These are phyloP conservation scores for Fagopyrum tataricum DNA, from an alignment of 148 eudicot species.

Conservation along the genomic window DNA sequence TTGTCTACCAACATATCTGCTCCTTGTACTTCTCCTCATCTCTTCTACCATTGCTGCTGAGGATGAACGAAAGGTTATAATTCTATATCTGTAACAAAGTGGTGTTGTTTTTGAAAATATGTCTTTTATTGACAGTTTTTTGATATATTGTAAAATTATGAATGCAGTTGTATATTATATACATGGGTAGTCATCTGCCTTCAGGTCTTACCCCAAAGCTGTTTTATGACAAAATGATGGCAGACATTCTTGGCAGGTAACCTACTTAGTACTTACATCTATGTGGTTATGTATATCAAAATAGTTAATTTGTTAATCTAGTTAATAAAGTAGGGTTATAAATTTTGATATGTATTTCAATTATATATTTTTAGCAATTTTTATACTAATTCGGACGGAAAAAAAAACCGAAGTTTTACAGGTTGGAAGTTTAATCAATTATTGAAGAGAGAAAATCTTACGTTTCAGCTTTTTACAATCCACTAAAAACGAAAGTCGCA, in stretches of 20 bases:
- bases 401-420: no score
- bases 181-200: conserved; percentile 7
- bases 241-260: conserved; percentile 1
- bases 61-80: background rate
- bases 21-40: background rate
- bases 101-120: no score
- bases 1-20: background rate
- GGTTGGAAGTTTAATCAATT: no score
- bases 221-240: conserved; percentile 7
- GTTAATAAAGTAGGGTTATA: conserved; percentile 34
- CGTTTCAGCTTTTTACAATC: no score
- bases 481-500: no score
- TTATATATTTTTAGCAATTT: background rate
- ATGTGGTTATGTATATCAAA: no score
- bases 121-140: no score
- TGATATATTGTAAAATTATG: background rate
- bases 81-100: background rate
- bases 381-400: no score
- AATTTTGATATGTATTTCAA: conserved; percentile 40
- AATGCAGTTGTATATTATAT: conserved; percentile 7
- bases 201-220: background rate
- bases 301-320: no score
- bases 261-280: no score
- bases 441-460: no score
- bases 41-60: background rate